Base-by-base conservation (phyloP, 169 alveolate species). In the Eimeria falciformis region DNA sequence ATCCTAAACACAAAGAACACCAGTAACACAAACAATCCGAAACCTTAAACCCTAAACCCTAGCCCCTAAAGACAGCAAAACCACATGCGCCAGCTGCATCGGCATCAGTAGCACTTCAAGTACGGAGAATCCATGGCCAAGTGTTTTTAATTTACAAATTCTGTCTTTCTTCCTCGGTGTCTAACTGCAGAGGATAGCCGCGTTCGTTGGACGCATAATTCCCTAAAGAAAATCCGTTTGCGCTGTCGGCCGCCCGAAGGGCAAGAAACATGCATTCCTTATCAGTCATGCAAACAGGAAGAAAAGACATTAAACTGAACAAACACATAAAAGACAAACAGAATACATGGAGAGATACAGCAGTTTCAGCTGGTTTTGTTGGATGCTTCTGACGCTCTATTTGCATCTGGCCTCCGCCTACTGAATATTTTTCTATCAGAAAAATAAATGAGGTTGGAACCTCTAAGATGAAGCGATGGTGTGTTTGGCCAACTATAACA, bases 211-310 rank as follows among this genome's bases (percentile, higher is more conserved):
- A 25, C 11, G 86, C 65, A 3, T 47, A 71, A 25, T 71, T 71
- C 55, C 83, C 83, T 27, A 71, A 17, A 12, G 83, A 53, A 27
- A 71, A 89, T 47, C 93, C 93, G 53, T 89, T 89, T 3, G 89
- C 93, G 33, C 50, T 23, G 56, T 89, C 93, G 17, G 78, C 89
- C 3, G 46, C 75, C 55, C 69, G 62, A 40, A 89, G 53, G 5
- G 45, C 71, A 45, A 46, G 29, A 50, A 89, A 40, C 56, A 89
- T 53, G 68, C 89, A 45, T 29, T 91, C 94, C 47, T 91, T 91
- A 77, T 91, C 81, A 6, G 88, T 45, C 7, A 91, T 47, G 53
- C 56, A 21, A 21, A 91, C 77, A 5, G 83, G 94, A 21, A 37
- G 62, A n/a, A 47, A 91, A 5, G 89, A 40, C 7, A 83, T 88